A percentile compares a stretch with the other conserved stretches of the same genome.
Conservation (phyloP, 768 basidiomycete genomes). For the Panellus pusillus region DNA sequence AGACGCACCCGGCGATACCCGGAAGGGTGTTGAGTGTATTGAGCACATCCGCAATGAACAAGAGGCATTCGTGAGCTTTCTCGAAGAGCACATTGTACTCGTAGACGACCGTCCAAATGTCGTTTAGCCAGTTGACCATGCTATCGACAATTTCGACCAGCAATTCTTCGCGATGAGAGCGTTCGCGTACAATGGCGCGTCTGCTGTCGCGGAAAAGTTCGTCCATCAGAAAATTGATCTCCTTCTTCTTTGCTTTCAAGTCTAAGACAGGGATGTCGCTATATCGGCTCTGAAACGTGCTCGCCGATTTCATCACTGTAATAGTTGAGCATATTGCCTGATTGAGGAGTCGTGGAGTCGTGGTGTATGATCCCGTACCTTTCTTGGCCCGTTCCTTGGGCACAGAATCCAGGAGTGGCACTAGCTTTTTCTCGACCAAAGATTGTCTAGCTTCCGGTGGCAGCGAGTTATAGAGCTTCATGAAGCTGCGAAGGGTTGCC, state of each 20-base stretch:
- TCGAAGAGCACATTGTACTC: conserved; percentile 55
- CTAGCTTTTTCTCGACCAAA: conserved; percentile 51
- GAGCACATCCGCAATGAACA: conserved; percentile 35
- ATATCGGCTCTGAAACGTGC: conserved; percentile 39
- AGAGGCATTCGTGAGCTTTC: conserved; percentile 55
- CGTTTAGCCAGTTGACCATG: conserved; percentile 57
- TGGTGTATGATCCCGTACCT: conserved; percentile 25
- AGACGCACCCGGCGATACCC: conserved; percentile 38
- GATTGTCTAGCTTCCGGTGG: conserved; percentile 51
- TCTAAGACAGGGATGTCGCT: conserved; percentile 49
- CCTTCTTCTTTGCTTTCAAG: conserved; percentile 52
- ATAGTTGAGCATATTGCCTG: background rate
- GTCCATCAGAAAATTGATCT: conserved; percentile 52
- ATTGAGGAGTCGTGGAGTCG: background rate
- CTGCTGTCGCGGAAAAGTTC: conserved; percentile 57
- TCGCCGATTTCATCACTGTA: conserved; percentile 38
- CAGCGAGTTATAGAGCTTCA: conserved; percentile 47
- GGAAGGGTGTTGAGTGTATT: conserved; percentile 39
- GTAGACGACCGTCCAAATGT: conserved; percentile 63
- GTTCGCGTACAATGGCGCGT: conserved; percentile 50
- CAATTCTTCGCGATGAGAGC: conserved; percentile 54
- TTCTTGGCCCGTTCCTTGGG: conserved; percentile 38
- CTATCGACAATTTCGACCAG: conserved; percentile 55
- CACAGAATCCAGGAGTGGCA: conserved; percentile 46
- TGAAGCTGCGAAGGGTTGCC: conserved; percentile 37